phyloP scores from a whole-genome alignment of 768 basidiomycete species.

The Tephrocybe sp. region DNA sequence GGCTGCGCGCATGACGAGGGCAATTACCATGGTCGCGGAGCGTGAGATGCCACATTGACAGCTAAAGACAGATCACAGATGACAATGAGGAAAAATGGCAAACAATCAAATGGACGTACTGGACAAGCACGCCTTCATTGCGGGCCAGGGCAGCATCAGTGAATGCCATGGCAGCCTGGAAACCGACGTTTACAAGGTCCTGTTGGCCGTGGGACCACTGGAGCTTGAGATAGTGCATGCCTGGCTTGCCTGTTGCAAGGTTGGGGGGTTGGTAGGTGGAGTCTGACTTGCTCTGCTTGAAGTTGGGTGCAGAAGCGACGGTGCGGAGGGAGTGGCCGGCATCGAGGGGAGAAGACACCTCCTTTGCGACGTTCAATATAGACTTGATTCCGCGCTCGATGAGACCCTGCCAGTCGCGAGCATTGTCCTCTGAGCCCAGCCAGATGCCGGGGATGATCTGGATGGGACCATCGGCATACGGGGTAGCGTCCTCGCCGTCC shows the following conservation, averaged over 20 bases:
- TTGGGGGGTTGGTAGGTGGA: slow-evolving; percentile 70
- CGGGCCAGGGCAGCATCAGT: slow-evolving; percentile 75
- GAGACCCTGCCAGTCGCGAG: slow-evolving; percentile 75
- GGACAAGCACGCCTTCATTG: slow-evolving; percentile 79
- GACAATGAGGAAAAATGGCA: slow-evolving; percentile 18
- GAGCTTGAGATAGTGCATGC: slow-evolving; percentile 86
- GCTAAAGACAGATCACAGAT: slow-evolving; percentile 37
- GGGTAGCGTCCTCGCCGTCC: slow-evolving; percentile 57
- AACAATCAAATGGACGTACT: slow-evolving; percentile 52
- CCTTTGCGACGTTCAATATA: slow-evolving; percentile 92
- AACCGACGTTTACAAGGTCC: slow-evolving; percentile 78
- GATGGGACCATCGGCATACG: slow-evolving; percentile 80
- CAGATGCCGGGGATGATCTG: slow-evolving; percentile 85
- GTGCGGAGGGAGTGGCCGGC: slow-evolving; percentile 48
- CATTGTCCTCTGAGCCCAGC: slow-evolving; percentile 93
- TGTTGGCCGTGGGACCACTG: slow-evolving; percentile 94
- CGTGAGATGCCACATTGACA: slow-evolving; percentile 95
- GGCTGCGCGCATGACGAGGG: slow-evolving; percentile 92
- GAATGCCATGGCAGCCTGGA: slow-evolving; percentile 79
- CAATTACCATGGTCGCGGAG: slow-evolving; percentile 87
- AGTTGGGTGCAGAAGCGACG: slow-evolving; percentile 69
- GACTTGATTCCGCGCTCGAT: slow-evolving; percentile 72
- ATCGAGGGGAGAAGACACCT: slow-evolving; percentile 77
- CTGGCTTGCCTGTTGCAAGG: slow-evolving; percentile 66
- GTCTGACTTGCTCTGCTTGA: slow-evolving; percentile 40